These are phyloP conservation scores for Aspergillus avenaceus DNA, from an alignment of 495 filamentous ascomycete genomes.

Conservation along the genomic window DNA sequence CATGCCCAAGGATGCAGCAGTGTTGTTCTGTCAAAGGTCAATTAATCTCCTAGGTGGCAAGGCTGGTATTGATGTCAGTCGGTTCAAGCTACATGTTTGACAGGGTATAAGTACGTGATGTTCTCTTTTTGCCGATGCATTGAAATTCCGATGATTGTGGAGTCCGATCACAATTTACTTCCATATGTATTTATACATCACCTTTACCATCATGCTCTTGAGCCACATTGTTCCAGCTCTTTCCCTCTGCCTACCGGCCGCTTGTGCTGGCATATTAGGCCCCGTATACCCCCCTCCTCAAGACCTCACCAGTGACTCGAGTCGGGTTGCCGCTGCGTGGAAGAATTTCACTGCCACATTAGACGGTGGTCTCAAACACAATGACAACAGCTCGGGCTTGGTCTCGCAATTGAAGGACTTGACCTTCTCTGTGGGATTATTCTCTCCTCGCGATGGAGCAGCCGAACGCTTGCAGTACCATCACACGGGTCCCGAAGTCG, in stretches of 20 bases:
- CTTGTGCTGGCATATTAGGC: conserved; percentile 26
- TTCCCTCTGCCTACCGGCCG: conserved; percentile 9
- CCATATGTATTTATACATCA: no score
- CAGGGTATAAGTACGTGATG: no score
- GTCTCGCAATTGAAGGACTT: conserved; percentile 27
- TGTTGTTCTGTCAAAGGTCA: no score
- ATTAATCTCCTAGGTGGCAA: no score
- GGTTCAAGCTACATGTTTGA: no score
- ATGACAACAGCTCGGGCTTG: background rate
- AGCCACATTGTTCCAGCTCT: background rate
- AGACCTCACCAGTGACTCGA: conserved; percentile 32
- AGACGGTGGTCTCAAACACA: conserved; percentile 6
- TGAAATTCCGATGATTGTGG: no score
- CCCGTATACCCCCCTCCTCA: conserved; percentile 32
- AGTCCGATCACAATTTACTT: no score
- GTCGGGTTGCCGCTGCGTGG: conserved; percentile 34
- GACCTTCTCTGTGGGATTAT: conserved; percentile 41
- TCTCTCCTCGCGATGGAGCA: conserved; percentile 30
- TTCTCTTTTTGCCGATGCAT: no score
- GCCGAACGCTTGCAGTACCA: conserved; percentile 34
- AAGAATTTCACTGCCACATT: conserved; percentile 33
- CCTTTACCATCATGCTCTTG: conserved; percentile 5
- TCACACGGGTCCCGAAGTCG: conserved; percentile 13
- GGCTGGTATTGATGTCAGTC: no score
- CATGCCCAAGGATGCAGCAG: no score